Base-by-base conservation (phyloP, 225 moss, liverwort and hornwort genomes). In the Climacium dendroides region DNA sequence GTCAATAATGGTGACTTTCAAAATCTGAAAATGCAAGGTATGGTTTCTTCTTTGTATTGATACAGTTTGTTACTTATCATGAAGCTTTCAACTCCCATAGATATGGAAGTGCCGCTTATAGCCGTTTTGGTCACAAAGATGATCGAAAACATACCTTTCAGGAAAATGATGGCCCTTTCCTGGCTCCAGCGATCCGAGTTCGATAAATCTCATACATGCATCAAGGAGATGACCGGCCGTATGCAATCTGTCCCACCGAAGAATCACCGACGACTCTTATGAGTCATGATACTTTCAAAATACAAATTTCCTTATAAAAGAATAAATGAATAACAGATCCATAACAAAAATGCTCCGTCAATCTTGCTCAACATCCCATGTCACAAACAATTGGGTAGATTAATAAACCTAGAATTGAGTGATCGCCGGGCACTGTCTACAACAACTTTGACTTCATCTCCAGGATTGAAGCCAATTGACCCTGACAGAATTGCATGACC, bases 201-300 rank as follows among this genome's bases (percentile, higher is more conserved):
- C 95, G 73, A 95, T n/a, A 75, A 82, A 88, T 18, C 91, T 90
- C 94, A 95, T 87, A 67, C 96, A 95, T 35, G 91, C 83, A 87
- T 96, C 96, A 53, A 96, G 93, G 69, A 96, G 92, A 87, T 95
- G 96, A 52, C 96, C 96, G 8, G 96, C 95, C 79, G 96, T 90
- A 88, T 95, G 95, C 88, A 96, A 67, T 83, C 95, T 96, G 91
- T 74, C 83, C 84, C 62, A 60, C 85, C 43, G 60, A 87, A 85
- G 37, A 74, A 88, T 61, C 71, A 83, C 61, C 53, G 19, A 87
- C 53, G 14, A 48, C 80, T 79, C 65, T 65, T 18, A 52, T 59
- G 32, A 92, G 66, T 85, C 82, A 71, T 14, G 15, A 83, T 61
- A 60, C 39, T 74, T 67, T 76, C 75, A 37, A 66, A 81, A 34